Base-by-base conservation (phyloP, 345 rosid species). In the Garcia nutans region DNA sequence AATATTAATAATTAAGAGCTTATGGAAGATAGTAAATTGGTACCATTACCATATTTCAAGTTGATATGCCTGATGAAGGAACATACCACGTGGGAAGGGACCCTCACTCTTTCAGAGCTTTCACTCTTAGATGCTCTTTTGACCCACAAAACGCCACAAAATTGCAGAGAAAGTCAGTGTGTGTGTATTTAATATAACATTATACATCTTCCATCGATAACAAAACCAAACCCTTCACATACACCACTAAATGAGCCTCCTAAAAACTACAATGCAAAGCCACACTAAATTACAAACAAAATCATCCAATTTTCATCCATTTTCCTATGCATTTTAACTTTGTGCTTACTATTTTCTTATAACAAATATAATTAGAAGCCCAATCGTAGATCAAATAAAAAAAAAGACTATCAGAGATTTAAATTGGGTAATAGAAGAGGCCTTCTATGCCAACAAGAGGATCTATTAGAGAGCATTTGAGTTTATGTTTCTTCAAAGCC, bases 61-160 rank as follows among this genome's bases (percentile, higher is more conserved):
- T 13, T 74, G 76, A 9, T 60, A 61, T 33, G 2, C 70, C 7
- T 72, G 7, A 45, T 31, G 24, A 33, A 33, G 65, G 55, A 61
- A 65, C 70, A 49, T 6, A 42, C 74, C 86, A 80, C 83, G 56
- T 77, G 86, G 78, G 74, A 62, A 59, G 66, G 44, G 20, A 71
- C n/a, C 67, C 67, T 65, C 20, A 17, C 13, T 47, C 5, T 37
- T 37, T 10, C 17, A 24, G 63, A n/a, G 54, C 15, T 6, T 42
- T 26, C 42, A 15, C 19, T 54, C 68, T 26, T 62, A 17, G 74
- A 41, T 66, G 83, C 80, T 58, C 66, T 52, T 76, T 79, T 77
- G 78, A 77, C 83, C 60, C 56, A 6, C 72, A 7, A 74, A 55
- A 64, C 55, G 71, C 68, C 28, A 45, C 28, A 8, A 44, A 44